Evolutionary conservation across 1,139 yeast genomes (phyloP).

Genomic region (Zygosaccharomyces sapae): DNA sequence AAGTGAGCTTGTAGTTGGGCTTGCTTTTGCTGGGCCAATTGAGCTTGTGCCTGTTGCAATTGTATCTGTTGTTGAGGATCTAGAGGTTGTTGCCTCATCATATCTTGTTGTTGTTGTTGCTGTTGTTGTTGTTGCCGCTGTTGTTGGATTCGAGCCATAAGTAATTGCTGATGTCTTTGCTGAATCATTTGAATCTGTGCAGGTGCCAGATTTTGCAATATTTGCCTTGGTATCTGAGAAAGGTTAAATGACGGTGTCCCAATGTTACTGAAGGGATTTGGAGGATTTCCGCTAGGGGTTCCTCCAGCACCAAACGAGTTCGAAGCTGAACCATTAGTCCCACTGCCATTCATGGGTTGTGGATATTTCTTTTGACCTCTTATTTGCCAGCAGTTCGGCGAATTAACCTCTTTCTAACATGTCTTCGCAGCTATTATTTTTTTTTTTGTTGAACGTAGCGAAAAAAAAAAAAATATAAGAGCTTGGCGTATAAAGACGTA

Average conservation of each 20-base stretch:
- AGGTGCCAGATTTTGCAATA: conserved; percentile 33
- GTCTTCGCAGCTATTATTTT: neutral
- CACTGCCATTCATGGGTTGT: conserved; percentile 8
- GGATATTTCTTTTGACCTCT: neutral
- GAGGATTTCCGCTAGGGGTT: neutral
- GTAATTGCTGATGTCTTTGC: conserved; percentile 35
- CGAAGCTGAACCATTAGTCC: conserved; percentile 13
- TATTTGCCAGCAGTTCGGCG: neutral
- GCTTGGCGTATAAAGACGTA: conserved; percentile 1
- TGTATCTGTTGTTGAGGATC: conserved; percentile 26
- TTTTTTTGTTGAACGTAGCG: neutral
- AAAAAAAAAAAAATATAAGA: conserved; percentile 1
- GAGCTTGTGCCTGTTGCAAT: conserved; percentile 19
- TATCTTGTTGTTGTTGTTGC: conserved; percentile 13
- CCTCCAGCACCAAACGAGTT: conserved; percentile 5
- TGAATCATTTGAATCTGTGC: conserved; percentile 38
- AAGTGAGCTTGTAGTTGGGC: conserved; percentile 12
- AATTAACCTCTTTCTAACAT: neutral
- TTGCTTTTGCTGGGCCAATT: conserved; percentile 17
- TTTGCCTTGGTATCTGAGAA: conserved; percentile 35
- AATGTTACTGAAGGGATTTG: conserved; percentile 30
- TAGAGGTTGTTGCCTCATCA: conserved; percentile 10
- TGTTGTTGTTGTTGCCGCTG: conserved; percentile 26
- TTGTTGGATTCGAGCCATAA: conserved; percentile 30
- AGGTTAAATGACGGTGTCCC: conserved; percentile 37